Evolutionary conservation across 2,329 filamentous ascomycete species (phyloP), one percentile per base, ranked within the genome.

Genomic region (Cladophialophora chaetospira): DNA sequence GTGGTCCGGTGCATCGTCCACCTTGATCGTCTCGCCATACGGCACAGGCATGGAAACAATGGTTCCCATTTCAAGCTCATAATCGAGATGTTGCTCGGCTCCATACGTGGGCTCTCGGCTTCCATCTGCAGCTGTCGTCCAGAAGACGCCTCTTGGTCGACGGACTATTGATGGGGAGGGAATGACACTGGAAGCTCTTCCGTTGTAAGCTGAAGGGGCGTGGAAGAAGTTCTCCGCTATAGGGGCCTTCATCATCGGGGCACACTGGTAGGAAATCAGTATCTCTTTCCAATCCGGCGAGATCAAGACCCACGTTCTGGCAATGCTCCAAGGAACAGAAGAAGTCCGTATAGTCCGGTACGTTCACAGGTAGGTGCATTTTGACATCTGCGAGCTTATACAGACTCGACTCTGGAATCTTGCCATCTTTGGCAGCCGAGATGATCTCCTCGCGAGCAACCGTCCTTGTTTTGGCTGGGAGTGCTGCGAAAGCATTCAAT

Each of bases 291-390:
- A n/a, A n/a, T n/a, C n/a, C n/a, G n/a, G 13, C 21, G 17, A 5
- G 3, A 11, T 2, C 4, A 28, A 3, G n/a, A 44, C 50, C 33
- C 29, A 58, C 56, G 40, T 58, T 58, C 1, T 38, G 72, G 25
- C 79, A 74, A 58, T 84, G 82, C 42, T 82, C 76, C 6, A 75
- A 70, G 0, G 77, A 81, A 54, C 78, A 82, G 1, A 77, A 81
- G 68, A 83, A 84, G 67, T 85, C 84, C 42, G 75, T 80, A 64
- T 84, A 87, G 31, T 81, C 82, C 3, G 75, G 74, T 15, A 84
- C 77, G 2, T 72, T 67, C 33, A 87, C 69, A 0, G 84, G 85
- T 0, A 86, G 65, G 64, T 85, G 79, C 62, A 83, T 68, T 3
- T 69, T 69, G 15, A 79, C 76, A 28, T 73, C 66, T 35, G 69